Evolutionary conservation across 2,329 filamentous ascomycete genomes (phyloP), one percentile per base, ranked within the genome.

Genomic region (Stachybotrys echinatus): DNA sequence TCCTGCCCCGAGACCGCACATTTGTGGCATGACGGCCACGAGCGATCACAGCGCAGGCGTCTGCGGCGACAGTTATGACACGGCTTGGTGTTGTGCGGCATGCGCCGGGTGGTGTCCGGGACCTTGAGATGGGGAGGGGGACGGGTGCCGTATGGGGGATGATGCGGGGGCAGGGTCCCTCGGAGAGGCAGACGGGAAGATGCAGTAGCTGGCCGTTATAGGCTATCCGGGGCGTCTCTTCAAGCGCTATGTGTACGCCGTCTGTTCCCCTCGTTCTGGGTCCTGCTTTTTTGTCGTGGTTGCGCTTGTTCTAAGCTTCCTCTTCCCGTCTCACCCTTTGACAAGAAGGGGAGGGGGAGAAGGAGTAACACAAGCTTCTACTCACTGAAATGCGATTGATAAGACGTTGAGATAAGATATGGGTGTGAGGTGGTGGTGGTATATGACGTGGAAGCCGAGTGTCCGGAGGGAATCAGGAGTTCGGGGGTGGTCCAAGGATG

Each of bases 51-150:
- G 59, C 80, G 79, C 62, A 81, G 74, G 56, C 82, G 76, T 60
- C 75, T 75, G 50, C 75, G 76, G 52, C 80, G 79, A 65, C 81
- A 85, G 66, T 83, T 84, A 65, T 84, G 79, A 64, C 81, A 85
- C 52, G 76, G 60, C 58, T 73, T 76, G 59, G 58, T 62, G 59
- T 63, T 62, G 62, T 56, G 65, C 63, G 62, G 62, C 62, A 65
- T 65, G 58, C 61, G 62, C 62, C 61, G 55, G 52, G 52, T 51
- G 58, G 56, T 59, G 58, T n/a, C n/a, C 27, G 10, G 14, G 27
- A 34, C 27, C 27, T 34, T 34, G 27, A 51, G 55, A 50, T 55
- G 55, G 55, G 55, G 5, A 6, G 23, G 17, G 45, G 19, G 10
- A 22, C 17, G 53, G 49, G 49, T 52, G 59, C 49, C 54, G 47